Percentiles rank a stretch among this genome's conserved stretches.
Evolutionary conservation across 2,329 filamentous ascomycete genomes (phyloP).

Genomic region (Geosmithia flava): DNA sequence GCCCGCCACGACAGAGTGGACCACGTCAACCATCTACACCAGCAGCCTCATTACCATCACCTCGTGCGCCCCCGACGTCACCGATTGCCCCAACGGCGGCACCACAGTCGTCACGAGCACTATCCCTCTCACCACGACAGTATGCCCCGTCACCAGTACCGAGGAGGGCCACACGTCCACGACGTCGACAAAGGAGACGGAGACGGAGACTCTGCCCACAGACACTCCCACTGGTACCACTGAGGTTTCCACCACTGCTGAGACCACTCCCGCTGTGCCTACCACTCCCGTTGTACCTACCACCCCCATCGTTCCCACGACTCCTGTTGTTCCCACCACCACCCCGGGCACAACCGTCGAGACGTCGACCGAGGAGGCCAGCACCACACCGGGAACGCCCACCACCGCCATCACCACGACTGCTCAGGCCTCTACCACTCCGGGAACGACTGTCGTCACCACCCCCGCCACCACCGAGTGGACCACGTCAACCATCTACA

Average conservation of each 20-base stretch:
- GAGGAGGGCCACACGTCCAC: too few relatives aligned
- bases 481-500: conserved; percentile 11
- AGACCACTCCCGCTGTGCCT: too few relatives aligned
- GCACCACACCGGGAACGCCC: conserved; percentile 4
- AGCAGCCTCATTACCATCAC: conserved; percentile 11
- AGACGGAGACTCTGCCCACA: too few relatives aligned
- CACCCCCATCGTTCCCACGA: not conserved
- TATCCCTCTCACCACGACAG: conserved; percentile 5
- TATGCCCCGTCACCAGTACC: conserved; percentile 4
- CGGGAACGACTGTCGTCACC: conserved; percentile 8
- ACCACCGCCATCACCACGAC: conserved; percentile 4
- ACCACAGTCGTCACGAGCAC: conserved; percentile 6
- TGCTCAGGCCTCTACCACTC: not conserved
- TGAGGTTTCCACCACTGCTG: too few relatives aligned
- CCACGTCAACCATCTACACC: conserved; percentile 11
- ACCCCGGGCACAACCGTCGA: not conserved
- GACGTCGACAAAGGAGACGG: too few relatives aligned
- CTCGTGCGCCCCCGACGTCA: conserved; percentile 3
- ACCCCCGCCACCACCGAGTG: conserved; percentile 4
- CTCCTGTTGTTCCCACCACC: not conserved
- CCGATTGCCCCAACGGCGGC: conserved; percentile 7
- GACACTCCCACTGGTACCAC: too few relatives aligned
- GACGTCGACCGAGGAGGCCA: conserved; percentile 1
- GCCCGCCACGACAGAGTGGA: conserved; percentile 5
- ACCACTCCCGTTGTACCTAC: conserved; percentile 5